Conservation (phyloP, 202 grass and related monocot genomes). For the Panicum hallii region DNA sequence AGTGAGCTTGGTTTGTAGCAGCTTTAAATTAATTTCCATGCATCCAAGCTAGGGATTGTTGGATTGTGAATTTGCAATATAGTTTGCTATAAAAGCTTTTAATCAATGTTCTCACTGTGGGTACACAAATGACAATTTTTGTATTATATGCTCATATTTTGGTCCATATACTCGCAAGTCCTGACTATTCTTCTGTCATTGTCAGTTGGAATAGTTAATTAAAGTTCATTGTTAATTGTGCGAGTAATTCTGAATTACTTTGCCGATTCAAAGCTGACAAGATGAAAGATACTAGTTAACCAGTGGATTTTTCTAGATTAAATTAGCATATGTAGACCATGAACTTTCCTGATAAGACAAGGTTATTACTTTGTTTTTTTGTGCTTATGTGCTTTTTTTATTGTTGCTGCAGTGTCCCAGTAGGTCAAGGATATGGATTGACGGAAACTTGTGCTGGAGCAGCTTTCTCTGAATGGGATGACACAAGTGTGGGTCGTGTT, state of each 20-base stretch:
- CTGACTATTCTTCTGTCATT: neutral
- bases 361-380: constrained; percentile 28
- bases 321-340: neutral
- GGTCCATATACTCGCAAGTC: neutral
- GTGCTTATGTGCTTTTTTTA: constrained; percentile 40
- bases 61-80: neutral
- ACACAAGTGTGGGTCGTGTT: constrained; percentile 78
- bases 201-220: neutral
- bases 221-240: neutral
- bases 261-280: constrained; percentile 24
- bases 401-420: constrained; percentile 69
- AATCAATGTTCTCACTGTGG: neutral
- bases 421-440: constrained; percentile 95
- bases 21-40: neutral
- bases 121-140: neutral
- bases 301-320: neutral
- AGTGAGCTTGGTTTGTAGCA: neutral
- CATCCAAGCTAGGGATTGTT: neutral
- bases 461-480: constrained; percentile 84
- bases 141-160: neutral
- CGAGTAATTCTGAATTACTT: neutral
- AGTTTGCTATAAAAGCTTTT: neutral
- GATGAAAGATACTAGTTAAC: neutral
- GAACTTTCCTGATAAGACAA: neutral
- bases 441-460: constrained; percentile 89